Percentiles rank a stretch among this genome's conserved stretches.
Evolutionary conservation across 805 yeast genomes (phyloP).

Genomic region (Ogataea sp.): DNA sequence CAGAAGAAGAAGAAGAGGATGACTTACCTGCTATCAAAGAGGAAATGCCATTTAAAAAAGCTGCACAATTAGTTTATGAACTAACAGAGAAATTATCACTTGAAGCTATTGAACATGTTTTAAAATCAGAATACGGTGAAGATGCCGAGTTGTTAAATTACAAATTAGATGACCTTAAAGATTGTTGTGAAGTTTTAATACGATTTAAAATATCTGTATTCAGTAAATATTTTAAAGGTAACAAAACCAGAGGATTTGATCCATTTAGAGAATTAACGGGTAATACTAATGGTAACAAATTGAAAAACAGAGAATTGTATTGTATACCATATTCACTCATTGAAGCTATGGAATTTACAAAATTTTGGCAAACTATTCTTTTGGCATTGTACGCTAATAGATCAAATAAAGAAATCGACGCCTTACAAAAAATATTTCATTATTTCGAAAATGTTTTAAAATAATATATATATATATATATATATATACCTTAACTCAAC

Average conservation of each 20-base stretch:
- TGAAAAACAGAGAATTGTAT: too few relatives aligned
- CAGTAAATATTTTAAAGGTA: conserved; percentile 36
- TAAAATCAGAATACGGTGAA: conserved; percentile 49
- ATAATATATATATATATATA: too few relatives aligned
- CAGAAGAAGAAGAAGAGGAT: background rate
- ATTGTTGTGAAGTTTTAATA: conserved; percentile 33
- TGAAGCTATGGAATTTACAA: conserved; percentile 34
- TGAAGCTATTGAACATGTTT: conserved; percentile 41
- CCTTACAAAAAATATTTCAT: conserved; percentile 15
- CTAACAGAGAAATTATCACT: conserved; percentile 34
- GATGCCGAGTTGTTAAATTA: conserved; percentile 48
- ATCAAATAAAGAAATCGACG: conserved; percentile 19
- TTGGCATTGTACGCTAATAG: conserved; percentile 30
- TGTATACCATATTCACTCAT: too few relatives aligned
- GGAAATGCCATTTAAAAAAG: background rate
- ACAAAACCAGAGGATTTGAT: conserved; percentile 5
- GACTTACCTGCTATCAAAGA: background rate
- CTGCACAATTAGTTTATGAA: conserved; percentile 22
- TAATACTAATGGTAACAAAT: too few relatives aligned
- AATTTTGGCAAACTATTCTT: conserved; percentile 46
- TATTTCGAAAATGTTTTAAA: background rate
- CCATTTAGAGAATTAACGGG: conserved; percentile 13
- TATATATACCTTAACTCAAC: too few relatives aligned
- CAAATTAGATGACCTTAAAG: conserved; percentile 27
- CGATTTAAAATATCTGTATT: conserved; percentile 54